Base-by-base conservation (phyloP, 345 rosid species). In the Psidium guajava region DNA sequence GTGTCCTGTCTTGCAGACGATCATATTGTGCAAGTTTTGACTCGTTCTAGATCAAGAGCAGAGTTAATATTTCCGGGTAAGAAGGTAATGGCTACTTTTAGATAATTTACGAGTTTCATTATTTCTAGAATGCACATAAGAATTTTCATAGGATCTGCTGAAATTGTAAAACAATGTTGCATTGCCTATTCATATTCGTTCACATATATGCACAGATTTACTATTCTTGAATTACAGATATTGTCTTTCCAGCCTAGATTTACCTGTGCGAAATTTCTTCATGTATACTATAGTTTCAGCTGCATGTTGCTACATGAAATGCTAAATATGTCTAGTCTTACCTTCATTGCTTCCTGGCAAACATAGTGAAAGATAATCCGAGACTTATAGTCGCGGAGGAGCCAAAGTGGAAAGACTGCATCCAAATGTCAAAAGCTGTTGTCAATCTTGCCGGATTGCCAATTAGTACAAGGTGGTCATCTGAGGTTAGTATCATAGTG, bases 401-500 rank as follows among this genome's bases (percentile, higher is more conserved):
- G 90, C 81, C 88, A n/a, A 91, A 92, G 51, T 97, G 99, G 99
- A 87, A 83, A 87, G 88, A 93, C 82, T 91, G 95, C 88, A 91
- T 97, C 56, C 88, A 93, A 86, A 94, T 95, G 82, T 95, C 98
- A 20, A 91, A 90, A 86, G 98, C 95, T 87, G 98, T 95, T 86
- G 98, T 97, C 16, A 97, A 97, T 91, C 94, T 97, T 90, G 99
- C 99, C 11, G 98, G 99, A 84, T 82, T 93, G 88, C 96, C 98
- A 74, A 95, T 97, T 82, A 91, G 95, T 92, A 94, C 97, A 81
- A 93, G 99, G 85, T 97, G 99, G 99, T 94, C 99, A 85, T 83
- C 95, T 28, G 95, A 93, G 98, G 99, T 97, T 82, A 88, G 91
- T 89, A 50, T 83, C 24, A 69, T 55, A 56, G 24, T 22, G 32